These are phyloP conservation scores for Nicotiana sylvestris DNA, from an alignment of 257 asterid species.

Conservation along the genomic window DNA sequence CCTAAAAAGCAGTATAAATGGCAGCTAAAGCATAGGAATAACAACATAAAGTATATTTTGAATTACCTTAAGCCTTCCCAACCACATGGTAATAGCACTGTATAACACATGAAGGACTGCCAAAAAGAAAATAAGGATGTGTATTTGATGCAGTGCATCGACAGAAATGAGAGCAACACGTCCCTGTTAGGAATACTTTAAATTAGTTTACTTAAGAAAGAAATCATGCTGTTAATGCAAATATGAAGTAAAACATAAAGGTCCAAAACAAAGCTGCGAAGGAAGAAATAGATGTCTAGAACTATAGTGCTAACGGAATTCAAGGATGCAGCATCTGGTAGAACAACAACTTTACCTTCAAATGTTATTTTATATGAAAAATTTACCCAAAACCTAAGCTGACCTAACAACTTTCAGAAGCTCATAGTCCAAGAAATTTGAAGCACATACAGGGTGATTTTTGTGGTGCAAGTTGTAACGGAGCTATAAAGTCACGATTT, in stretches of 20 bases:
- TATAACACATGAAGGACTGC: slow-evolving; percentile 81
- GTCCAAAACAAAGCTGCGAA: background rate
- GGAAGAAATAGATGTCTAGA: background rate
- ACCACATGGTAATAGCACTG: slow-evolving; percentile 83
- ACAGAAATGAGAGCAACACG: slow-evolving; percentile 51
- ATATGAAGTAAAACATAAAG: background rate
- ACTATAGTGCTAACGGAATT: background rate
- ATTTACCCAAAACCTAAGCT: background rate
- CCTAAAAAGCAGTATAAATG: background rate
- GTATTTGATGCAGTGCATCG: slow-evolving; percentile 84
- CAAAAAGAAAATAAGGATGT: slow-evolving; percentile 87
- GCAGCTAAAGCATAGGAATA: background rate
- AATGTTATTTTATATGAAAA: background rate
- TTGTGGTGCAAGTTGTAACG: background rate
- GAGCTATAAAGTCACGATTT: background rate
- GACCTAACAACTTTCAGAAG: background rate
- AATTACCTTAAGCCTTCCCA: slow-evolving; percentile 84
- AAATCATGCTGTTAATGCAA: background rate
- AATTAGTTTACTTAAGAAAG: slow-evolving; percentile 5
- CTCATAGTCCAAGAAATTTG: background rate
- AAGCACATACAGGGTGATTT: background rate
- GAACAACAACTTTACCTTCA: background rate
- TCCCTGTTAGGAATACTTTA: slow-evolving; percentile 44
- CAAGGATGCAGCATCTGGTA: slow-evolving; percentile 4
- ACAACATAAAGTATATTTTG: background rate